phyloP scores from a whole-genome alignment of 2,329 filamentous ascomycete species.

The Neofusicoccum ribis region DNA sequence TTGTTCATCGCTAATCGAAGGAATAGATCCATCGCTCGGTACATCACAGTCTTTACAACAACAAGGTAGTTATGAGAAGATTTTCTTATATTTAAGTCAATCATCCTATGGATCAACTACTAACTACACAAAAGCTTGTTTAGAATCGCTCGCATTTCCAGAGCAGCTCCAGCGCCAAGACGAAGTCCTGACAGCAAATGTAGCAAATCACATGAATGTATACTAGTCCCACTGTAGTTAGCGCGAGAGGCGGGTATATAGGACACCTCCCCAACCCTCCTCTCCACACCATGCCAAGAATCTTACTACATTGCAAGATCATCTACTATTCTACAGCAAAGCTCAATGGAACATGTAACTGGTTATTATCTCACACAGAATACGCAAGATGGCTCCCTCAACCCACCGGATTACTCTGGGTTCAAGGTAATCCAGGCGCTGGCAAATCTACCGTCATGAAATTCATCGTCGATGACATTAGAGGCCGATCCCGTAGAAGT shows the following conservation, averaged over 20 bases:
- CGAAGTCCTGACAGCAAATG: background rate
- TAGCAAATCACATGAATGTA: too few relatives aligned
- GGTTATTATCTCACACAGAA: background rate
- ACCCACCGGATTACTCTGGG: background rate
- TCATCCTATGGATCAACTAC: too few relatives aligned
- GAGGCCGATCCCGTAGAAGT: background rate
- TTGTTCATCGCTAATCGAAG: background rate
- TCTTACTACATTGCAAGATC: too few relatives aligned
- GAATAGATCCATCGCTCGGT: background rate
- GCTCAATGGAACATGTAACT: background rate
- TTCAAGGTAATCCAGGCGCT: background rate
- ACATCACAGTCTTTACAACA: background rate
- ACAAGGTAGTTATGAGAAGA: background rate
- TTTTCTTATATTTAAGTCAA: too few relatives aligned
- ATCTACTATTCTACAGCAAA: too few relatives aligned
- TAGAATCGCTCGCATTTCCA: background rate
- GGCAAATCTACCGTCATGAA: background rate
- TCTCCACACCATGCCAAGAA: too few relatives aligned
- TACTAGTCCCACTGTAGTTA: too few relatives aligned
- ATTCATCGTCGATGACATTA: background rate
- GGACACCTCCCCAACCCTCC: too few relatives aligned
- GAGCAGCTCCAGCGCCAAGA: background rate
- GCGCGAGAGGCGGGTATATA: too few relatives aligned
- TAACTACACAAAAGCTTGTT: background rate
- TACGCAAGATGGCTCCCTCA: background rate